Conservation (phyloP, 371 early-diverging fungal genomes). For the Mortierella polycephala region DNA sequence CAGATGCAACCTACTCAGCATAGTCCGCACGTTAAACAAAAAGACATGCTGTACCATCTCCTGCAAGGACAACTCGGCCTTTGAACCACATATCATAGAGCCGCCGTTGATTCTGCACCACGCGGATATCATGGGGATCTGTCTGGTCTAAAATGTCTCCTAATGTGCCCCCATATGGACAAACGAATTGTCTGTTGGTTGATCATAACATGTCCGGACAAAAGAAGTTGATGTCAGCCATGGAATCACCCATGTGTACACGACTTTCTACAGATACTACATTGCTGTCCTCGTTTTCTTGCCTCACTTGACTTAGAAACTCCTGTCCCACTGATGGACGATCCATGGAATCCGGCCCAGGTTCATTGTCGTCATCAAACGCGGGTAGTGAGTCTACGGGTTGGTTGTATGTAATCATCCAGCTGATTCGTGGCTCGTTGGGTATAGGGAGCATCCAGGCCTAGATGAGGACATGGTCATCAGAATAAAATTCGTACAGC, state of each 20-base stretch:
- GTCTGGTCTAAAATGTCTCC: conserved; percentile 11
- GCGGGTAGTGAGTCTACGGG: neutral
- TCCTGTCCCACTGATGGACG: conserved; percentile 6
- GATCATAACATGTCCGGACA: neutral
- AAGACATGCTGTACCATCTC: conserved; percentile 8
- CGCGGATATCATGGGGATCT: conserved; percentile 3
- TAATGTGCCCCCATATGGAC: conserved; percentile 9
- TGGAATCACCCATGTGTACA: neutral
- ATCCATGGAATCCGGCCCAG: conserved; percentile 17
- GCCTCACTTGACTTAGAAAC: conserved; percentile 16
- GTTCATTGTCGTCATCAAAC: neutral
- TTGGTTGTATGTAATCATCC: conserved; percentile 17
- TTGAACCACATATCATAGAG: conserved; percentile 21
- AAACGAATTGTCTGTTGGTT: conserved; percentile 4
- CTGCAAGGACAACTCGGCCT: conserved; percentile 24
- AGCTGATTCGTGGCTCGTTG: conserved; percentile 7
- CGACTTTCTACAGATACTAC: neutral
- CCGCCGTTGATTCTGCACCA: conserved; percentile 8
- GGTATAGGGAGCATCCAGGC: conserved; percentile 17
- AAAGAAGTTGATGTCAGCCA: neutral
- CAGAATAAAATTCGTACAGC: too few relatives aligned
- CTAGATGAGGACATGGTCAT: neutral
- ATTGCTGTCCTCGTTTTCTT: conserved; percentile 1
- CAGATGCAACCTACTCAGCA: too few relatives aligned
- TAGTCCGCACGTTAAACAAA: neutral